Evolutionary conservation across 345 rosid species (phyloP).

Genomic region (Xanthoceras sorbifolium): DNA sequence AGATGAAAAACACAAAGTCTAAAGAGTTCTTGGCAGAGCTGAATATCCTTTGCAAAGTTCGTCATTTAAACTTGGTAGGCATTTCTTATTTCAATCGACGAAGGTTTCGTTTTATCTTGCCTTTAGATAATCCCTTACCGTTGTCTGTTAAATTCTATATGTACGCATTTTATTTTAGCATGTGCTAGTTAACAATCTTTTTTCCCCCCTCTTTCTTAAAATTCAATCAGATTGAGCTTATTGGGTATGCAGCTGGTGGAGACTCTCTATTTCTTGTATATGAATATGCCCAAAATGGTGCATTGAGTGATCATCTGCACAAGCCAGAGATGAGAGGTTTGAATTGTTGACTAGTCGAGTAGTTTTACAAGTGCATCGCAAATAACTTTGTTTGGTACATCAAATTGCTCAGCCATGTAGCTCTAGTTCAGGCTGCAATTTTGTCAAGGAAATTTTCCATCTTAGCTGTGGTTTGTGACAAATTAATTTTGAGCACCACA

Average conservation of each 20-base stretch:
- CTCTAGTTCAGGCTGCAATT: not conserved
- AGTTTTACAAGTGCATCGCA: not conserved
- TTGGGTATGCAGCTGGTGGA: slow-evolving; percentile 39
- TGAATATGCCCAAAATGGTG: slow-evolving; percentile 43
- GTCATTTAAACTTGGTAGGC: slow-evolving; percentile 39
- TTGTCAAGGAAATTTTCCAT: not conserved
- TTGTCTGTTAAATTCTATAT: no score
- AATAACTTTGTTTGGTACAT: not conserved
- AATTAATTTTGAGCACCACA: not conserved
- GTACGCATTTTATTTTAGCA: no score
- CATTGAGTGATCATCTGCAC: slow-evolving; percentile 39
- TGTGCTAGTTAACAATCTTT: not conserved
- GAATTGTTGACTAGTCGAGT: not conserved
- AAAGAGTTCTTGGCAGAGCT: slow-evolving; percentile 43
- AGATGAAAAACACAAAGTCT: slow-evolving; percentile 40
- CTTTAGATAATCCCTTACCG: no score
- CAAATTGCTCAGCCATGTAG: not conserved
- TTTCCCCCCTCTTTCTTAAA: not conserved
- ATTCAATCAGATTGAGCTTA: slow-evolving; percentile 33
- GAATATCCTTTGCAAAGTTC: slow-evolving; percentile 38
- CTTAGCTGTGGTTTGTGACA: no score
- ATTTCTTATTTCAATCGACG: not conserved
- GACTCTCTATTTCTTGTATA: slow-evolving; percentile 42
- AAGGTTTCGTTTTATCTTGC: not conserved
- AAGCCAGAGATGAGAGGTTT: slow-evolving; percentile 20